phyloP scores from a whole-genome alignment of 2,329 filamentous ascomycete species.

The Aureobasidium uvarum region DNA sequence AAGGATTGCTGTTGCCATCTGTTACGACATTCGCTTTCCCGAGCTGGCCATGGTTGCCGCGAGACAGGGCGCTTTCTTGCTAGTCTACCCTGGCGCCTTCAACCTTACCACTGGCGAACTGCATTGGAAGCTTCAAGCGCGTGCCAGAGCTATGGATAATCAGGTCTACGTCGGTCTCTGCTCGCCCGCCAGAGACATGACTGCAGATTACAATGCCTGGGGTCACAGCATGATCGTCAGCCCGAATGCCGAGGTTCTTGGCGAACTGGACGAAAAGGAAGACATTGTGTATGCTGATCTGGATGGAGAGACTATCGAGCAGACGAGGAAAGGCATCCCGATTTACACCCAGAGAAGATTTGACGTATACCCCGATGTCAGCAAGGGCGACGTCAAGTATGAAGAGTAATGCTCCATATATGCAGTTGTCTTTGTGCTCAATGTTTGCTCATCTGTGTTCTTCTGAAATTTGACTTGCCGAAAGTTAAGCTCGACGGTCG shows the following conservation, averaged over 20 bases:
- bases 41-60: conserved; percentile 89
- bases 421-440: background rate
- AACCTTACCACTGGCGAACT: conserved; percentile 88
- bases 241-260: conserved; percentile 79
- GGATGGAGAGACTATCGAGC: conserved; percentile 64
- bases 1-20: conserved; percentile 83
- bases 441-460: background rate
- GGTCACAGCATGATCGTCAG: conserved; percentile 88
- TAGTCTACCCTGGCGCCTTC: conserved; percentile 96
- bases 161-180: conserved; percentile 92
- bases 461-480: background rate
- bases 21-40: conserved; percentile 96
- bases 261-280: conserved; percentile 75
- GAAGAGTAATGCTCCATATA: conserved; percentile 33
- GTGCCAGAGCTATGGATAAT: conserved; percentile 86
- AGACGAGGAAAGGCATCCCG: conserved; percentile 79
- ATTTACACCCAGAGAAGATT: conserved; percentile 82
- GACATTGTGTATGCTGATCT: conserved; percentile 72
- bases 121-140: conserved; percentile 83
- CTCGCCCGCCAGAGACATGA: conserved; percentile 78
- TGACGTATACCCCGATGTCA: conserved; percentile 93
- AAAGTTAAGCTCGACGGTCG: background rate
- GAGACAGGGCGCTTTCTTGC: conserved; percentile 77
- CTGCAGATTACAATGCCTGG: conserved; percentile 80
- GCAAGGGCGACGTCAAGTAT: conserved; percentile 51